Evolutionary conservation across 148 eudicot species (phyloP).

Genomic region (Polygonum aviculare): DNA sequence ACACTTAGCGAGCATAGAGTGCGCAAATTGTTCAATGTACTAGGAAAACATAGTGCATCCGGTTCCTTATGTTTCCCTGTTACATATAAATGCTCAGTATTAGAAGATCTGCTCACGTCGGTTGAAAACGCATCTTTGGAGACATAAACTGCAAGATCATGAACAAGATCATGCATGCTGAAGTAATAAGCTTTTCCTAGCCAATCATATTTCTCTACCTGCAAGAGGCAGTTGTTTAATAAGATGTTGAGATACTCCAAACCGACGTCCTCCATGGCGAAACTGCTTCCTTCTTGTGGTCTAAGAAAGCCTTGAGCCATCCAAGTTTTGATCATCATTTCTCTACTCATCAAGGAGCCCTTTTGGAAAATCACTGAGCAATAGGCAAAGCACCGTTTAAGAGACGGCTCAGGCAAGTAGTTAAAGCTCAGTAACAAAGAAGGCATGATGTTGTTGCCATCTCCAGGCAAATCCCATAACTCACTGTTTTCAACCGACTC

Average conservation of each 20-base stretch:
- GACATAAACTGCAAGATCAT: background rate
- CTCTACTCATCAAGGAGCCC: background rate
- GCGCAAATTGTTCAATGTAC: background rate
- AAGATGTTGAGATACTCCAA: background rate
- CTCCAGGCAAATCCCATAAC: background rate
- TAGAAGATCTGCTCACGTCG: background rate
- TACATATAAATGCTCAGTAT: background rate
- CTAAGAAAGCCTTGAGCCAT: background rate
- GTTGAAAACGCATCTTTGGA: background rate
- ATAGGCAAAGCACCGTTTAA: background rate
- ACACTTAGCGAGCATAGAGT: background rate
- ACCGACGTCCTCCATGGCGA: background rate
- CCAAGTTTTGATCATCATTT: background rate
- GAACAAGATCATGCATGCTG: conserved; percentile 1
- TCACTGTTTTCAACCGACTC: background rate
- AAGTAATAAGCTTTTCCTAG: background rate
- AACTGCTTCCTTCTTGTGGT: background rate
- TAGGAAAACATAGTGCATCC: background rate
- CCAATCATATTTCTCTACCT: conserved; percentile 1
- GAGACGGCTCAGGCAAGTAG: background rate
- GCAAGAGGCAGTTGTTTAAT: background rate
- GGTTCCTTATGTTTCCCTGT: background rate
- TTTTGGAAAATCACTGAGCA: background rate
- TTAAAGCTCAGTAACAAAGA: background rate
- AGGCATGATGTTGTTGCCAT: conserved; percentile 1